Conservation (phyloP, 176 grass and related monocot genomes). For the Phoenix roebelenii region DNA sequence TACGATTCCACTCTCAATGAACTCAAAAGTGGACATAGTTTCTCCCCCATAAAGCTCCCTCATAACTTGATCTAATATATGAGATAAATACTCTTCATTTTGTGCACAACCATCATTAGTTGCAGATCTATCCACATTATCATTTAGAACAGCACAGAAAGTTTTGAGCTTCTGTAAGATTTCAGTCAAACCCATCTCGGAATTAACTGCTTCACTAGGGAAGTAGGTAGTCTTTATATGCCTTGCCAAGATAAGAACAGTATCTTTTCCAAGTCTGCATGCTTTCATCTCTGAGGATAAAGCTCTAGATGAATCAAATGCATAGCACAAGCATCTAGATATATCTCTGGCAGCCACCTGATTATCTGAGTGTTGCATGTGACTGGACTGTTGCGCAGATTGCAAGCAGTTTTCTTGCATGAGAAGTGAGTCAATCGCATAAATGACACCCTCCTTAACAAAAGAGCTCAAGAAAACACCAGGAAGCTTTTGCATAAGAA, state of each 20-base stretch:
- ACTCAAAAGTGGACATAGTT: conserved; percentile 97
- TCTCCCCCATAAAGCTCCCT: conserved; percentile 81
- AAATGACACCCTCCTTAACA: conserved; percentile 91
- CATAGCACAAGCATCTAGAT: conserved; percentile 82
- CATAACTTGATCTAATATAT: conserved; percentile 80
- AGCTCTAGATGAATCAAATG: conserved; percentile 49
- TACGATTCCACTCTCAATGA: conserved; percentile 83
- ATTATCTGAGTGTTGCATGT: conserved; percentile 31
- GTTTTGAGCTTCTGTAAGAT: conserved; percentile 75
- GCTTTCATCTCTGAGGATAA: conserved; percentile 38
- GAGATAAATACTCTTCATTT: conserved; percentile 65
- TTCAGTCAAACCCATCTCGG: conserved; percentile 60
- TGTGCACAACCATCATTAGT: conserved; percentile 21
- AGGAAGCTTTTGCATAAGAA: conserved; percentile 98
- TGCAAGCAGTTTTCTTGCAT: conserved; percentile 49
- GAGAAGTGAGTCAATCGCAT: conserved; percentile 75
- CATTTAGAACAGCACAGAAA: conserved; percentile 75
- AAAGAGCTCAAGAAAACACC: conserved; percentile 81
- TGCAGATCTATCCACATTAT: conserved; percentile 43
- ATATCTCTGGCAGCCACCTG: conserved; percentile 36
- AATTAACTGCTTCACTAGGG: conserved; percentile 47
- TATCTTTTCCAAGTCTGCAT: conserved; percentile 51
- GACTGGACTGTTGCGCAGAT: conserved; percentile 29
- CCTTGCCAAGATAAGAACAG: conserved; percentile 49
- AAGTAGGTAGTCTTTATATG: conserved; percentile 73